Base-by-base conservation (phyloP, 1,284 basidiomycete genomes). In the Leccinum proximum region DNA sequence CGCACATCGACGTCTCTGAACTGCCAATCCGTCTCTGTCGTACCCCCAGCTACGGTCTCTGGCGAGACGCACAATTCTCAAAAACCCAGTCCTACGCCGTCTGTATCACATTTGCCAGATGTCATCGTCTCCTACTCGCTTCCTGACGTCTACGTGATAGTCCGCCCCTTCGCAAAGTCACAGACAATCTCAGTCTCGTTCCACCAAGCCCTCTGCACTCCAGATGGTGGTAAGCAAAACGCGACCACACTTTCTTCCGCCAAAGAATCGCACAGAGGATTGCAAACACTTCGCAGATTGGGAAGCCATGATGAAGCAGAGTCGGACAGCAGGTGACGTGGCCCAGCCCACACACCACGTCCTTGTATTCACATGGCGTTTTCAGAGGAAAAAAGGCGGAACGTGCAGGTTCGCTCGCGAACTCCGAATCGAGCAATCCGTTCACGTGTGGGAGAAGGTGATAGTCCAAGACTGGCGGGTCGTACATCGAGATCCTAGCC, bases 221-320 rank as follows among this genome's bases (percentile, higher is more conserved):
- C 89, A 93, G 71, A 89, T 87, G 75, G 87, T 92, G 54, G 78
- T 89, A 64, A 92, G 89, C 76, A 89, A 85, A 74, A 93, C 91
- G 1, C 82, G 95, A 30, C 94, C 93, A 18, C 79, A 84, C 5
- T 92, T 89, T 74, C 80, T 97, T 9, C 96, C 95, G 18, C 95
- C 95, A 9, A 97, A 97, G 75, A 79, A 80, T 62, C 87, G 85
- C 64, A 75, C 83, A 60, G 96, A 97, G 76, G 95, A 97, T 74
- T 79, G 84, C 64, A 91, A 87, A 68, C 95, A 98, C 78, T 81
- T 94, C 73, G 87, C 89, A 35, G 92, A 92, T 72, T 98, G 95
- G 93, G 87, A 94, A 73, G 78, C 83, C 54, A 97, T 98, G 93
- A 98, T 98, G 96, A 87, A 86, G 71, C 84, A 79, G 60, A 92